Evolutionary conservation across 257 asterid species (phyloP), one percentile per base, ranked within the genome.

Genomic region (Verbena officinalis): DNA sequence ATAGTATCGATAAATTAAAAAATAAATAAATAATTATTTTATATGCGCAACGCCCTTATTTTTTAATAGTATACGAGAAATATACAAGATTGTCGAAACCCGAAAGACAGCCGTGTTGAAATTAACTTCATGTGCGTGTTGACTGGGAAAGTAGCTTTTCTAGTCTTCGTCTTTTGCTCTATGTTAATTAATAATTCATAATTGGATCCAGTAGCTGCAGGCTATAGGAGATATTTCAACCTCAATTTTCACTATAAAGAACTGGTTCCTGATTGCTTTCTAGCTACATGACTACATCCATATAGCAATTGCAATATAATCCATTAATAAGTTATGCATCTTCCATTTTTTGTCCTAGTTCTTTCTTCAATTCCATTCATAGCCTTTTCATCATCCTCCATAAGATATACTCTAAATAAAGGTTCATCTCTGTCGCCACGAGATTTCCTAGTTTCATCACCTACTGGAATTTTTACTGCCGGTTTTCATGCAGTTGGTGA

Each of bases 361-460:
- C 4, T 51, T 8, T 19, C 30, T 1, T 4, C 52, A 0, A 38
- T 53, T 40, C 10, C n/a, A 16, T 38, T 17, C 49, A 9, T 45
- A 4, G 61, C 55, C 59, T 15, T 51, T 69, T 10, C 74, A 40
- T 60, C 74, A 1, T 11, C 68, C 27, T 60, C 67, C 16, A 51
- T 9, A 23, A 49, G 13, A 3, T 55, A 24, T 2, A 17, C 44
- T 21, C 13, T 68, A 50, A 59, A 20, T 23, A 33, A 49, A 68
- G 73, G 73, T 13, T 38, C 61, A 1, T 62, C 69, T 7, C 64
- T 70, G 58, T 53, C 70, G 3, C 69, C 75, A 4, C 51, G 1
- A 13, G 70, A 64, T 12, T 13, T 10, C 5, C 24, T 64, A 22
- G 24, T 64, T n/a, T 64, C 70, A 12, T 34, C 27, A n/a, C 62